Base-by-base conservation (phyloP, 2,329 filamentous ascomycete genomes). In the Sclerotinia minor region DNA sequence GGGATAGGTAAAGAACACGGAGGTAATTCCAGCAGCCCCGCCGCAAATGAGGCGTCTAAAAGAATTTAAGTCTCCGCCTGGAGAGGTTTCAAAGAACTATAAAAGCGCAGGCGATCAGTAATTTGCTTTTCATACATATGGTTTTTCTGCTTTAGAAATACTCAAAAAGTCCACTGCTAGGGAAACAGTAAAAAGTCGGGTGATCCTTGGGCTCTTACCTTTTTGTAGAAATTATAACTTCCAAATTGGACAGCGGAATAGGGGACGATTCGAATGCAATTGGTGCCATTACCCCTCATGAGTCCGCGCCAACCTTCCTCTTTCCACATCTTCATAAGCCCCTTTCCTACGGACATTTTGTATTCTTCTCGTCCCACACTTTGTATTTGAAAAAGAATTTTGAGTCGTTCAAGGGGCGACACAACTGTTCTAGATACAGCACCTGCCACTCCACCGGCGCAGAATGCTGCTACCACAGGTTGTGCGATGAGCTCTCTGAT, bases 221-320 rank as follows among this genome's bases (percentile, higher is more conserved):
- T 86, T 80, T 96, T 97, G 81, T 99, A 99, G 73, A 98, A 88
- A 78, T 96, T 98, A 82, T 98, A 99, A 77, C 93, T 96, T 73
- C 94, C 94, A 79, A 99, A 99, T 77, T 99, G 95, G 52, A 98
- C 95, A 15, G 95, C 95, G 61, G 94, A 98, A 79, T 99, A 99
- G 5, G 95, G 95, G 64, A 99, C 92, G 73, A 99, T 99, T 70
- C 95, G 92, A 75, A 99, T 92, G 83, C 95, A 99, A 79, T 99
- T 99, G 70, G 94, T 97, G 71, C 95, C 95, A 78, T 99, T 99
- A 64, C 95, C 95, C 73, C 93, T 88, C 94, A 99, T 96, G 80
- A 98, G 96, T 0, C 95, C 95, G 78, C 88, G 89, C 92, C 94
- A 98, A 66, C 95, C 95, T 80, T 99, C 95, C 78, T 99, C 95